Conservation (phyloP, 2,329 filamentous ascomycete genomes). For the Beauveria brongniartii region DNA sequence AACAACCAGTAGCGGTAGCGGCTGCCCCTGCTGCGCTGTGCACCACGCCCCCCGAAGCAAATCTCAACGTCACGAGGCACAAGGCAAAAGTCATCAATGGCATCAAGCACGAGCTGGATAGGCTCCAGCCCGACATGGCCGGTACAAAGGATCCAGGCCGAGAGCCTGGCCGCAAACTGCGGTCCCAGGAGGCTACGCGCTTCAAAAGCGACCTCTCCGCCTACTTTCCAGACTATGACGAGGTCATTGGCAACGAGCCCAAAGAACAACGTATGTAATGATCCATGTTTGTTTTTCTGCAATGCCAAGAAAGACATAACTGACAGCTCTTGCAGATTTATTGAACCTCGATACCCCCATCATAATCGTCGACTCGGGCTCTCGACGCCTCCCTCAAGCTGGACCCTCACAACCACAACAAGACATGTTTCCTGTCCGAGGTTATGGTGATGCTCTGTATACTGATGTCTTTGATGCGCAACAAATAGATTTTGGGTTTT, state of each 20-base stretch:
- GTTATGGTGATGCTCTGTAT: constrained; percentile 49
- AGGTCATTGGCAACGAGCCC: constrained; percentile 79
- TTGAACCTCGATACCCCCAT: constrained; percentile 67
- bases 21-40: constrained; percentile 14
- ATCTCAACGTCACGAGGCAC: constrained; percentile 36
- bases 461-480: constrained; percentile 49
- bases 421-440: constrained; percentile 33
- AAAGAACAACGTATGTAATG: constrained; percentile 57
- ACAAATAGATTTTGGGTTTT: constrained; percentile 46
- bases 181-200: constrained; percentile 76
- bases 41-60: constrained; percentile 18
- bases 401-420: constrained; percentile 19
- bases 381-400: constrained; percentile 23
- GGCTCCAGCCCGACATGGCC: constrained; percentile 40
- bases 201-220: constrained; percentile 86
- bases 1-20: constrained; percentile 12
- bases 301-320: background rate
- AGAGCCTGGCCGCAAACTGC: constrained; percentile 66
- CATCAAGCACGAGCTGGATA: constrained; percentile 52
- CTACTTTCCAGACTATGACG: constrained; percentile 92
- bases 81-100: constrained; percentile 53
- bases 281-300: background rate
- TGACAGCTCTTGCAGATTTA: constrained; percentile 46
- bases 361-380: constrained; percentile 52
- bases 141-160: constrained; percentile 53